Evolutionary conservation across 2,329 filamentous ascomycete genomes (phyloP).

Genomic region (Tolypocladium endophyticum): DNA sequence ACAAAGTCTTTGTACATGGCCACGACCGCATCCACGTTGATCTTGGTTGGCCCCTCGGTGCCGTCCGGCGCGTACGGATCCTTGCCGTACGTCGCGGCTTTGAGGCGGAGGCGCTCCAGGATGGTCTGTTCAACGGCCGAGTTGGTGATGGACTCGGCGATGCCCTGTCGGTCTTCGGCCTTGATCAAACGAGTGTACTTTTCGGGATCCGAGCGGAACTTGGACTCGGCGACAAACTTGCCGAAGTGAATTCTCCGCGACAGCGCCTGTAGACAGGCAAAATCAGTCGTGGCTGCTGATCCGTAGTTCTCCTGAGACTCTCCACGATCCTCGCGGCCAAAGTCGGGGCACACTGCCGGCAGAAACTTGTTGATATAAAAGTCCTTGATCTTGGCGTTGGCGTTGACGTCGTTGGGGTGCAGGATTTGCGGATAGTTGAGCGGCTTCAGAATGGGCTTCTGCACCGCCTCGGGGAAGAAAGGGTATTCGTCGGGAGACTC

Average conservation of each 20-base stretch:
- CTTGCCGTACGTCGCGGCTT: slow-evolving; percentile 87
- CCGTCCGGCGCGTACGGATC: slow-evolving; percentile 60
- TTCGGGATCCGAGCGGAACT: slow-evolving; percentile 77
- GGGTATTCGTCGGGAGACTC: slow-evolving; percentile 95
- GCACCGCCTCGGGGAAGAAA: slow-evolving; percentile 79
- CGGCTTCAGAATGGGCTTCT: slow-evolving; percentile 74
- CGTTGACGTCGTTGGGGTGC: slow-evolving; percentile 79
- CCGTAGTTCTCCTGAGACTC: slow-evolving; percentile 93
- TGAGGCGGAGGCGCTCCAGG: slow-evolving; percentile 72
- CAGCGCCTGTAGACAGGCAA: slow-evolving; percentile 78
- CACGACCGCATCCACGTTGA: slow-evolving; percentile 85
- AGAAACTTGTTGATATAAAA: slow-evolving; percentile 79
- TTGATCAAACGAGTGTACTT: slow-evolving; percentile 75
- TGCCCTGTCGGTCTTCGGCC: slow-evolving; percentile 66
- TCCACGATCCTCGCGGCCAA: slow-evolving; percentile 67
- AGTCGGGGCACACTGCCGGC: slow-evolving; percentile 70
- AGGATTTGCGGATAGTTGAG: slow-evolving; percentile 83
- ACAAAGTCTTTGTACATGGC: slow-evolving; percentile 86
- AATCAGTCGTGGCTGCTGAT: slow-evolving; percentile 82
- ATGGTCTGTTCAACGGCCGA: slow-evolving; percentile 83
- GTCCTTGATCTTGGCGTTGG: slow-evolving; percentile 77
- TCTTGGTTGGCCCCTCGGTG: slow-evolving; percentile 57
- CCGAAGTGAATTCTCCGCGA: slow-evolving; percentile 92
- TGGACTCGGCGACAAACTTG: slow-evolving; percentile 95
- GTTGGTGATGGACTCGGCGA: slow-evolving; percentile 87